Evolutionary conservation across 225 moss, liverwort and hornwort species (phyloP), one percentile per base, ranked within the genome.

Genomic region (Antitrichia curtipendula): DNA sequence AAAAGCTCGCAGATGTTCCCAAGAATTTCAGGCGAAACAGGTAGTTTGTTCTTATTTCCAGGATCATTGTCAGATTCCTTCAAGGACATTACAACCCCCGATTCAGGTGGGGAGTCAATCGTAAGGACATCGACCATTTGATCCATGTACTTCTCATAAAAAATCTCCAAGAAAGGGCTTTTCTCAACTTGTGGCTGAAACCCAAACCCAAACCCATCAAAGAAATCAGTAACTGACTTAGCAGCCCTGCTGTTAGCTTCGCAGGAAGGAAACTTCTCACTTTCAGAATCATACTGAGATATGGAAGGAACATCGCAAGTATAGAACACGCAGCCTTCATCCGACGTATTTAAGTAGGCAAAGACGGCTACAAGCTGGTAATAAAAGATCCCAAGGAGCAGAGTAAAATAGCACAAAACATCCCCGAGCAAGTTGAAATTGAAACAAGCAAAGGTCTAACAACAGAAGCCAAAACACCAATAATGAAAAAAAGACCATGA

Each of bases 121-220:
- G 91, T 95, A 69, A 98, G 94, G 63, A 95, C 96, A 88, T 95
- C 96, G 84, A 98, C 94, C 92, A 98, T 91, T 90, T 96, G 97
- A 89, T 96, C 98, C 93, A 98, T 97, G 72, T 97, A 98, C 92
- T 97, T 97, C 64, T 93, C 97, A 91, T 98, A 98, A 80, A 98
- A 98, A 83, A 98, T 88, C 80, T 97, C 97, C 89, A 98, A 93
- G 86, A 97, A 98, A 65, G 91, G 92, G 85, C 95, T 93, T 87
- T 92, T 93, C 78, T 94, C 94, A 75, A 90, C 84, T 82, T 93
- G 93, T 36, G 91, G 88, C 94, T 94, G 91, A 82, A 93, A 83
- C 53, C 34, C 84, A 63, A 87, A 82, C 90, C 87, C 82, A 90
- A 75, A 72, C 84, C 65, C 59, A 91, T 82, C 75, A 78, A 83